These are phyloP conservation scores for Penicillium silybi DNA, from an alignment of 495 filamentous ascomycete species.

Conservation along the genomic window DNA sequence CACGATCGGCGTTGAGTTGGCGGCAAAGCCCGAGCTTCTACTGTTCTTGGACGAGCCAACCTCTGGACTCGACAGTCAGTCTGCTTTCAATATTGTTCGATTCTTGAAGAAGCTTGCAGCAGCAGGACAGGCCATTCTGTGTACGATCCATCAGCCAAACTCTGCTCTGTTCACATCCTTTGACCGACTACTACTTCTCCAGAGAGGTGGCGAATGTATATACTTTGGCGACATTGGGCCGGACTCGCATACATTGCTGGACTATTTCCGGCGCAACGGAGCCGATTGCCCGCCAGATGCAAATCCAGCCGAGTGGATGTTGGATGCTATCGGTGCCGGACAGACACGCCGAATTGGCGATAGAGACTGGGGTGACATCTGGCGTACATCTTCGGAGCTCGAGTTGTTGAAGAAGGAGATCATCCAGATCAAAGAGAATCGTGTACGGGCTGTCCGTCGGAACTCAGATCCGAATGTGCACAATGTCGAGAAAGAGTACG, in stretches of 20 bases:
- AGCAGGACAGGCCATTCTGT: constrained; percentile 82
- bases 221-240: constrained; percentile 67
- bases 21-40: constrained; percentile 78
- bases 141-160: constrained; percentile 91
- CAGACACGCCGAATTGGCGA: constrained; percentile 66
- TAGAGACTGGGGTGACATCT: constrained; percentile 78
- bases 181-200: constrained; percentile 61
- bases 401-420: constrained; percentile 64
- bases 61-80: constrained; percentile 78
- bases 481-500: constrained; percentile 60
- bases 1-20: constrained; percentile 85
- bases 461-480: background rate
- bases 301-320: constrained; percentile 84
- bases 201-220: constrained; percentile 59
- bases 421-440: constrained; percentile 57
- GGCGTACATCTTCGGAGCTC: constrained; percentile 66
- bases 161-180: constrained; percentile 82
- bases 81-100: constrained; percentile 83
- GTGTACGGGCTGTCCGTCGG: constrained; percentile 46
- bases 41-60: constrained; percentile 92
- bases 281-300: constrained; percentile 51
- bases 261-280: constrained; percentile 52
- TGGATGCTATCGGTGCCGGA: constrained; percentile 81
- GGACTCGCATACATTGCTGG: constrained; percentile 38
- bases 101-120: constrained; percentile 81